Conservation (phyloP, 768 basidiomycete genomes). For the Kondoa subrosea region DNA sequence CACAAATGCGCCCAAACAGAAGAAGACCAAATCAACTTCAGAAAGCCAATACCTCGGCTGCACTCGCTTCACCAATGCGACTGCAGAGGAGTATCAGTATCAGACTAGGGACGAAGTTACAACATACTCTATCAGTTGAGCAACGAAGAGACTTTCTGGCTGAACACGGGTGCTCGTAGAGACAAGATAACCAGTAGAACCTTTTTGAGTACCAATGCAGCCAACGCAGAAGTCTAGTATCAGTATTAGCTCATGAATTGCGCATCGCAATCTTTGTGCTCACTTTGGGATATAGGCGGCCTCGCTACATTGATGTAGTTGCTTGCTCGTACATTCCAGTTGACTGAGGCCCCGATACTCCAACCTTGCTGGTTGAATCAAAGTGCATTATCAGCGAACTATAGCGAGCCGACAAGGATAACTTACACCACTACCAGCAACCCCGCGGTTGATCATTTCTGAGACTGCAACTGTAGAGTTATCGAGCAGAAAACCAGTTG, state of each 20-base stretch:
- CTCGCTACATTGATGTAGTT: neutral
- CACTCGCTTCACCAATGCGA: neutral
- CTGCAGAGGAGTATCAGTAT: neutral
- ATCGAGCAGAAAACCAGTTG: neutral
- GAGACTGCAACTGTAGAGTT: neutral
- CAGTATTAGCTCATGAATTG: neutral
- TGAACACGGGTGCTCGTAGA: neutral
- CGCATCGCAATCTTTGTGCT: neutral
- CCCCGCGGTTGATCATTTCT: neutral
- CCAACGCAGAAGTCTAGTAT: neutral
- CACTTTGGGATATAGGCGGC: neutral
- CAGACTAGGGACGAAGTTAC: neutral
- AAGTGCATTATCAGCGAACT: neutral
- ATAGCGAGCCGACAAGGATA: neutral
- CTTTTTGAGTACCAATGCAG: neutral
- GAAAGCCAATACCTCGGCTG: neutral
- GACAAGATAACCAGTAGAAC: neutral
- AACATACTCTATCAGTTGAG: neutral
- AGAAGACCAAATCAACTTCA: too few relatives aligned
- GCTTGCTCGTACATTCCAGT: neutral
- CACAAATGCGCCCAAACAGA: too few relatives aligned
- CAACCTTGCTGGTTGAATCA: neutral
- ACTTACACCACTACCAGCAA: neutral
- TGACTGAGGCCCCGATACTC: neutral
- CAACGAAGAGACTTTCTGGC: neutral